These are phyloP conservation scores for Tetrahymena borealis DNA, from an alignment of 73 alveolate genomes.

Conservation along the genomic window DNA sequence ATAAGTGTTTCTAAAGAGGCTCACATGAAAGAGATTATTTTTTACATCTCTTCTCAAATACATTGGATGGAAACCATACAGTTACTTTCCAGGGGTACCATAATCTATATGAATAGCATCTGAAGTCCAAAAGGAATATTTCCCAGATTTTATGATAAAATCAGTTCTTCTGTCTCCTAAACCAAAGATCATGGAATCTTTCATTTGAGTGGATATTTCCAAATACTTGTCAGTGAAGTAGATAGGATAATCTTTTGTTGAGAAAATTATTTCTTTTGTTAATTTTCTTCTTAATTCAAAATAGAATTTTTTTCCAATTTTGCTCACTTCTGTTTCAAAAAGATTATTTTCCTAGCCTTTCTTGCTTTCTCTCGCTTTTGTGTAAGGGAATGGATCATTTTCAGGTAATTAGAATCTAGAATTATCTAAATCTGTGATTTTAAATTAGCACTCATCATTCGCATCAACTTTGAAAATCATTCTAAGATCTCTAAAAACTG, in stretches of 20 bases:
- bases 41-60: slow-evolving; percentile 4
- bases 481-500: background rate
- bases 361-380: background rate
- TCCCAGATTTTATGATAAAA: slow-evolving; percentile 9
- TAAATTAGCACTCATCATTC: background rate
- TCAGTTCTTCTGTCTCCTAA: slow-evolving; percentile 34
- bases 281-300: background rate
- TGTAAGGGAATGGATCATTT: background rate
- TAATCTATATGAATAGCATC: slow-evolving; percentile 19
- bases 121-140: slow-evolving; percentile 29
- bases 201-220: background rate
- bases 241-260: background rate
- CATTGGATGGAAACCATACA: slow-evolving; percentile 34
- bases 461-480: background rate
- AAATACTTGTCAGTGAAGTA: background rate
- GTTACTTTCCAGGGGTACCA: background rate
- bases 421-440: background rate
- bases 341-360: background rate
- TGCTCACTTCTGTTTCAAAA: background rate
- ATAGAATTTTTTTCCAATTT: background rate
- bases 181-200: slow-evolving; percentile 4
- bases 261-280: background rate
- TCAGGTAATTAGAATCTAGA: background rate
- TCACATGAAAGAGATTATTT: background rate
- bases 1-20: slow-evolving; percentile 2